These are phyloP conservation scores for Wakefieldia striispora DNA, from an alignment of 768 basidiomycete species.

Conservation along the genomic window DNA sequence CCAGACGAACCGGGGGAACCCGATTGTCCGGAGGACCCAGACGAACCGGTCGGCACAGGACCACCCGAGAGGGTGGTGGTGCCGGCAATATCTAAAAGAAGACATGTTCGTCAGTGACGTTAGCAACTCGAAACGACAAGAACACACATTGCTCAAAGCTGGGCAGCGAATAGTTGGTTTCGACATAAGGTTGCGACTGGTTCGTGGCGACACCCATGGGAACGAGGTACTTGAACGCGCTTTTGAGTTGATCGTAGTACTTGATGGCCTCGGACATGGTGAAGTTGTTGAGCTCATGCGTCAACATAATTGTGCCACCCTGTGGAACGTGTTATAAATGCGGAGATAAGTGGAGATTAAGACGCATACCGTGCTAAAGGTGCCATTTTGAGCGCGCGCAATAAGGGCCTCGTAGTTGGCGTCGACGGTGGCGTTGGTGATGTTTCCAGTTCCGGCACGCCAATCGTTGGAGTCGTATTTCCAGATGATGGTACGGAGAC, in stretches of 20 bases:
- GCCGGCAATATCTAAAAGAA: slow-evolving; percentile 21
- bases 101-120: not conserved
- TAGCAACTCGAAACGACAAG: not conserved
- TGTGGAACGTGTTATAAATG: slow-evolving; percentile 13
- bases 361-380: slow-evolving; percentile 36
- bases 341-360: too few relatives aligned
- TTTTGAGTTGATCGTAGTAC: slow-evolving; percentile 43
- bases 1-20: too few relatives aligned
- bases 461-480: slow-evolving; percentile 70
- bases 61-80: slow-evolving; percentile 19
- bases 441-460: slow-evolving; percentile 51
- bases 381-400: slow-evolving; percentile 41
- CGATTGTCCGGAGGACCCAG: not conserved
- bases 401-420: slow-evolving; percentile 56
- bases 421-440: slow-evolving; percentile 46
- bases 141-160: slow-evolving; percentile 45
- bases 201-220: slow-evolving; percentile 54
- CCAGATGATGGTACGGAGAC: slow-evolving; percentile 75
- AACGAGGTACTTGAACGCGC: slow-evolving; percentile 47
- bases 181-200: slow-evolving; percentile 50
- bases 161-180: slow-evolving; percentile 41
- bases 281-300: slow-evolving; percentile 59
- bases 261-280: slow-evolving; percentile 63
- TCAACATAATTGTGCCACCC: slow-evolving; percentile 52
- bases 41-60: slow-evolving; percentile 1